Evolutionary conservation across 352 stramenopile species (phyloP).

Genomic region (Phytophthora multivora): DNA sequence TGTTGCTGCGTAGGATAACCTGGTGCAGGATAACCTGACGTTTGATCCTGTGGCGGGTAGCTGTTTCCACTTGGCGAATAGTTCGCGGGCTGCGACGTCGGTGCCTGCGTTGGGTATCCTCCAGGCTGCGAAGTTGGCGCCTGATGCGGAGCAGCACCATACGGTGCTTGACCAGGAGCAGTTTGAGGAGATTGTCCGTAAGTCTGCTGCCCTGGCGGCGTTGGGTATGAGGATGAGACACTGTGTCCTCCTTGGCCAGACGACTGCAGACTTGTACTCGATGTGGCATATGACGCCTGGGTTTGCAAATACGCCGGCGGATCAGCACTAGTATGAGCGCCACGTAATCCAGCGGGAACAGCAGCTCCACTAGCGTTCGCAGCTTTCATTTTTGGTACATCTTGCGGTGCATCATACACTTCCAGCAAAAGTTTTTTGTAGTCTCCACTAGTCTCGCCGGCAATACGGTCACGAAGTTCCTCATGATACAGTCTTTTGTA

Average conservation of each 20-base stretch:
- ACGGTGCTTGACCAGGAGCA: conserved; percentile 15
- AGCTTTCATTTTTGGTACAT: conserved; percentile 30
- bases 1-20: conserved; percentile 36
- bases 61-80: conserved; percentile 22
- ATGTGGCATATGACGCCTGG: conserved; percentile 25
- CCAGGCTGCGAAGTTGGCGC: conserved; percentile 18
- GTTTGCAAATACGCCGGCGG: conserved; percentile 21
- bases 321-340: not conserved
- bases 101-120: conserved; percentile 20
- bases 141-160: conserved; percentile 12
- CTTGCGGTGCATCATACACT: conserved; percentile 73
- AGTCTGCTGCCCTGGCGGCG: conserved; percentile 22
- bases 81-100: conserved; percentile 12
- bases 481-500: conserved; percentile 68
- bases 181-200: conserved; percentile 21
- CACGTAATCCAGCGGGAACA: conserved; percentile 1
- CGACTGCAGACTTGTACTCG: conserved; percentile 8
- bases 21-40: conserved; percentile 31
- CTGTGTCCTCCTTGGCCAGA: conserved; percentile 13
- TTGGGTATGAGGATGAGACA: conserved; percentile 14
- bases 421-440: conserved; percentile 66
- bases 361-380: conserved; percentile 15
- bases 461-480: conserved; percentile 64
- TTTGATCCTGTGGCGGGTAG: conserved; percentile 34
- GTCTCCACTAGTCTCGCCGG: conserved; percentile 62